Evolutionary conservation across 148 eudicot genomes (phyloP).

Genomic region (Rhododendron vialii): DNA sequence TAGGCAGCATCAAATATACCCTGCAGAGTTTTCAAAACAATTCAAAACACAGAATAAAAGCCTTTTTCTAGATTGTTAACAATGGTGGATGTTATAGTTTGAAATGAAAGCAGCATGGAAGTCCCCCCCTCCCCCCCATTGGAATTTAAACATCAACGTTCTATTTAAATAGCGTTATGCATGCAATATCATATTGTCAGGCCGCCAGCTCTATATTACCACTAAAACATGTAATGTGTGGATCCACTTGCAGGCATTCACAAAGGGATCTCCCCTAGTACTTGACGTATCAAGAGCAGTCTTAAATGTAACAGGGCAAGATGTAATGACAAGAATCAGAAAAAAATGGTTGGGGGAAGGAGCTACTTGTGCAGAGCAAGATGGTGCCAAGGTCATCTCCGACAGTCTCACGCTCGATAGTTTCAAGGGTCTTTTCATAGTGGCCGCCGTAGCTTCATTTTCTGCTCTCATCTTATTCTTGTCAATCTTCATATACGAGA

Average conservation of each 20-base stretch:
- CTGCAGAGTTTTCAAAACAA: neutral
- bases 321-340: conserved; percentile 32
- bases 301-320: conserved; percentile 28
- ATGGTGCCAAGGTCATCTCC: conserved; percentile 12
- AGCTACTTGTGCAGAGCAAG: conserved; percentile 8
- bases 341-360: conserved; percentile 36
- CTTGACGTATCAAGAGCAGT: no score
- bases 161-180: no score
- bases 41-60: neutral
- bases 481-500: conserved; percentile 19
- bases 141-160: no score
- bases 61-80: no score
- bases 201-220: no score
- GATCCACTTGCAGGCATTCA: no score
- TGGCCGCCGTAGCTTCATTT: conserved; percentile 23
- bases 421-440: conserved; percentile 40
- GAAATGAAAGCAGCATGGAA: no score
- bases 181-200: no score
- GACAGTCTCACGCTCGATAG: conserved; percentile 29
- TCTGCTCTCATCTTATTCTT: conserved; percentile 26
- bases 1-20: neutral
- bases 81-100: no score
- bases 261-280: no score
- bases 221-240: no score
- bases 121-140: no score